Percentiles rank a stretch among this genome's conserved stretches.
Conservation (phyloP, 2,329 filamentous ascomycete genomes). For the Allantophomopsis cytisporea region DNA sequence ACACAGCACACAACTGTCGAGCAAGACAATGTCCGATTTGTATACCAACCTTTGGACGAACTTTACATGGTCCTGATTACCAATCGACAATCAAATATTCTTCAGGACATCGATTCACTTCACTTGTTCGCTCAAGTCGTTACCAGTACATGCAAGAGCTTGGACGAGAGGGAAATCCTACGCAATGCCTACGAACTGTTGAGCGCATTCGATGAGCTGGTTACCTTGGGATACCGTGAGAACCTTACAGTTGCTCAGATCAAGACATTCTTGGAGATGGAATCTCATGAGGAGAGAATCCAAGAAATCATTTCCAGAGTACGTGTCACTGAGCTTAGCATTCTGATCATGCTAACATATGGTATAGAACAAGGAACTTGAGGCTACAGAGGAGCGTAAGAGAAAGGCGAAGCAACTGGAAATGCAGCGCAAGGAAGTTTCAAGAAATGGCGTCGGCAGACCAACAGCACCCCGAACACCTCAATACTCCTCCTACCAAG, state of each 20-base stretch:
- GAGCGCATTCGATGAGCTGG: conserved; percentile 92
- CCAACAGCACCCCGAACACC: conserved; percentile 57
- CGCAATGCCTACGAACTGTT: conserved; percentile 93
- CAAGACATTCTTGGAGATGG: conserved; percentile 99
- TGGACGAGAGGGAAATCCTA: conserved; percentile 91
- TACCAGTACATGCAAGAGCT: conserved; percentile 85
- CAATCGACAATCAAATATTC: conserved; percentile 97
- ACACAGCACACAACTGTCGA: conserved; percentile 98
- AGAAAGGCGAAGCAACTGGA: conserved; percentile 97
- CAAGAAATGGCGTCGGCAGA: conserved; percentile 49
- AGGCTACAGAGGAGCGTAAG: conserved; percentile 96
- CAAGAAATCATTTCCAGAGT: conserved; percentile 94
- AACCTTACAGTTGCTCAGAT: conserved; percentile 95
- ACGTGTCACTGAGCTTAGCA: conserved; percentile 17
- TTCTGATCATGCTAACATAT: conserved; percentile 11
- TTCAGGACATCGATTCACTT: conserved; percentile 97
- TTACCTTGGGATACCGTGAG: conserved; percentile 90
- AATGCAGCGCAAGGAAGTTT: conserved; percentile 94
- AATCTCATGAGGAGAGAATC: conserved; percentile 96
- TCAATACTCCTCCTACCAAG: conserved; percentile 79
- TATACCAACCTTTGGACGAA: conserved; percentile 97
- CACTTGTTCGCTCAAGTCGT: conserved; percentile 97
- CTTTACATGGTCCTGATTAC: conserved; percentile 99
- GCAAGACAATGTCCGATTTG: conserved; percentile 98
- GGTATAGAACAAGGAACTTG: conserved; percentile 86